Evolutionary conservation across 2,329 filamentous ascomycete genomes (phyloP).

Genomic region (Pseudogymnoascus pannorum): DNA sequence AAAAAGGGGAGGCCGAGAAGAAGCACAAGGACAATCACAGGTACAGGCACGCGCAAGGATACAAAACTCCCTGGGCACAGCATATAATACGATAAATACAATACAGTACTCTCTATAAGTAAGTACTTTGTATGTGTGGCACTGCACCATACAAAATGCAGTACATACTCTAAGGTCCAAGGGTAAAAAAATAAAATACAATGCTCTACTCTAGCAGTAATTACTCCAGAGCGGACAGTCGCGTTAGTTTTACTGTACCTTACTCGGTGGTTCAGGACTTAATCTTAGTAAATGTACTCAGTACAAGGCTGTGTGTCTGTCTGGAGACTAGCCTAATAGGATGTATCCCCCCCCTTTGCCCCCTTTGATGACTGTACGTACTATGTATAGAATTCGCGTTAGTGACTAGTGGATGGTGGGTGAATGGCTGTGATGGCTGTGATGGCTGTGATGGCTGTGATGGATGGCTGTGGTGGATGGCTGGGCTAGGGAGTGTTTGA

Average conservation of each 20-base stretch:
- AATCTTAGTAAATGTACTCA: neutral
- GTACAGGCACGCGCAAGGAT: neutral
- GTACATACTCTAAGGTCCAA: no score
- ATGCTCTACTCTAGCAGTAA: no score
- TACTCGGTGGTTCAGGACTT: neutral
- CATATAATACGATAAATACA: no score
- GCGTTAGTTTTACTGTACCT: no score
- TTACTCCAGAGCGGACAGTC: neutral
- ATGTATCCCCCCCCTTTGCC: neutral
- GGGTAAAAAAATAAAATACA: no score
- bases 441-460: no score
- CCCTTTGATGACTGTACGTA: no score
- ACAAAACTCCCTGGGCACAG: neutral
- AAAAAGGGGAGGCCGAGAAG: no score
- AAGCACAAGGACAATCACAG: no score
- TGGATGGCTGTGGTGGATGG: neutral
- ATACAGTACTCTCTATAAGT: no score
- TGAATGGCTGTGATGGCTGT: neutral
- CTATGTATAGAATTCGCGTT: no score
- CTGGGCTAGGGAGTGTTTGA: slow-evolving; percentile 6
- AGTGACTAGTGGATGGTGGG: neutral
- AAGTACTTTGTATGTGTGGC: neutral
- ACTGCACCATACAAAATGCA: neutral
- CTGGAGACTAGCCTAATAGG: neutral
- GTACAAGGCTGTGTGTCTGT: slow-evolving; percentile 2